A percentile compares a stretch with the other conserved stretches of the same genome.
phyloP scores from a whole-genome alignment of 306 rosid species.

The Cajanus cajan region DNA sequence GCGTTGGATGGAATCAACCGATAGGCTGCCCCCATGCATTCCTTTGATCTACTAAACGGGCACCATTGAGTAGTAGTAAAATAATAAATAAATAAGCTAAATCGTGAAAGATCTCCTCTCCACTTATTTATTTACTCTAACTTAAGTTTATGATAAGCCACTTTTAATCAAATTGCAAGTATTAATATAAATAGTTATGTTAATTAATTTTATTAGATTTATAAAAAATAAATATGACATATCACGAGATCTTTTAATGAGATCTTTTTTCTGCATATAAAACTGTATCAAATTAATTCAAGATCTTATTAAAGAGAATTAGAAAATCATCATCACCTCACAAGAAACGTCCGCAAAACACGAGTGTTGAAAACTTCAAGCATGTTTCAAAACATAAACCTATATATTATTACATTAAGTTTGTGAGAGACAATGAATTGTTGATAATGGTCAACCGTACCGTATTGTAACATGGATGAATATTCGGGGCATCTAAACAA shows the following conservation, averaged over 20 bases:
- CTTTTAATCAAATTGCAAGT: no score
- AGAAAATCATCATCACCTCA: not conserved
- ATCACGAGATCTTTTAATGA: not conserved
- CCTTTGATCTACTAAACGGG: constrained; percentile 12
- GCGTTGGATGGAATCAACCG: constrained; percentile 1
- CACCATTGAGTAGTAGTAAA: not conserved
- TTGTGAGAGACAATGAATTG: constrained; percentile 3
- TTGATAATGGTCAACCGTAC: constrained; percentile 18
- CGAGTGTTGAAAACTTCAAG: not conserved
- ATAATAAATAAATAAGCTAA: not conserved
- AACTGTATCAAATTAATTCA: not conserved
- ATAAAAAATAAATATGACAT: no score
- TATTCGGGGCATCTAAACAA: constrained; percentile 30
- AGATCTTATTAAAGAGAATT: not conserved
- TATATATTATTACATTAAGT: not conserved
- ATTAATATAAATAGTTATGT: no score
- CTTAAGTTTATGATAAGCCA: no score
- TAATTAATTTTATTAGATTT: no score
- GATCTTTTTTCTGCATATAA: no score
- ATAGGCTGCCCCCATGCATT: not conserved
- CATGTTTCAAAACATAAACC: not conserved
- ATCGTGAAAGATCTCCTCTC: not conserved
- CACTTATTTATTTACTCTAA: no score
- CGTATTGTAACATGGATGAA: constrained; percentile 11
- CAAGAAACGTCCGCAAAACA: not conserved